These are phyloP conservation scores for Trichophyton mentagrophytes DNA, from an alignment of 2,329 filamentous ascomycete genomes.

Conservation along the genomic window DNA sequence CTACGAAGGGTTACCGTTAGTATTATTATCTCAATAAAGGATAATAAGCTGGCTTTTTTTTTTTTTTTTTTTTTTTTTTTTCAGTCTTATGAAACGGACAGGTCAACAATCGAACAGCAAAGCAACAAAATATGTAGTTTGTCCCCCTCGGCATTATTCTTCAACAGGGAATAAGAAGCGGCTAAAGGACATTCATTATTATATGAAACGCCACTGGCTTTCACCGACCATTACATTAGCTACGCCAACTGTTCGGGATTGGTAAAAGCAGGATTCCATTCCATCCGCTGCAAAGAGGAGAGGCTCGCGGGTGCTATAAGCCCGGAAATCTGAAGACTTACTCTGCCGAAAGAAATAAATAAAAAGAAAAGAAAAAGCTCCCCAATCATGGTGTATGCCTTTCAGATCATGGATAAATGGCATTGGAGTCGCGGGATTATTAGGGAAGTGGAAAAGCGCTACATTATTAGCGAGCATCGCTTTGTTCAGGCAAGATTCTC, in stretches of 20 bases:
- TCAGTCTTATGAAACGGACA: not conserved
- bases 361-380: not conserved
- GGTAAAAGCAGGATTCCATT: not conserved
- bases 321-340: not conserved
- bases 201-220: not conserved
- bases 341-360: too few relatives aligned
- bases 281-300: not conserved
- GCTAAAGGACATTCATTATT: not conserved
- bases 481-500: not conserved
- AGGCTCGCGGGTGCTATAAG: not conserved
- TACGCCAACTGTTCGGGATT: not conserved
- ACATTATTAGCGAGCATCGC: not conserved
- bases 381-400: too few relatives aligned
- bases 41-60: not conserved
- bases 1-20: not conserved
- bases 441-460: not conserved
- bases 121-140: not conserved
- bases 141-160: not conserved
- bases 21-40: not conserved
- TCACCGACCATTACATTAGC: not conserved
- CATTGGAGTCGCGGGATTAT: not conserved
- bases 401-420: not conserved
- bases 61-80: too few relatives aligned
- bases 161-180: not conserved
- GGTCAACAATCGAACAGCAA: not conserved